Percentiles rank a stretch among this genome's conserved stretches.
phyloP scores from a whole-genome alignment of 176 grass and related monocot species.

The Leersia perrieri region DNA sequence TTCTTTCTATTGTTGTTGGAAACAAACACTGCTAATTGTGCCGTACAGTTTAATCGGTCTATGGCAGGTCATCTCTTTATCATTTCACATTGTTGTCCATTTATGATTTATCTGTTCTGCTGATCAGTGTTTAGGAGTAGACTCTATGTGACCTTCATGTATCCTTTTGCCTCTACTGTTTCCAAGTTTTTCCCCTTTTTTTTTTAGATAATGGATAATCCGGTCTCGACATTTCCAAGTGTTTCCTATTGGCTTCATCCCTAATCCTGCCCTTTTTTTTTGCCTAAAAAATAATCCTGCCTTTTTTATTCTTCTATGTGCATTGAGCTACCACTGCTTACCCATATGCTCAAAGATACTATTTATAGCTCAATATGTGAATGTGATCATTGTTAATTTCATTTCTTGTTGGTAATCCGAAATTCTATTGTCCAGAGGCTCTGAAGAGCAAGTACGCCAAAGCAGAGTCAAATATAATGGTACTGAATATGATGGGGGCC shows the following conservation, averaged over 20 bases:
- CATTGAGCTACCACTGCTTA: not conserved
- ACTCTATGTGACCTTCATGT: not conserved
- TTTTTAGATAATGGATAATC: not conserved
- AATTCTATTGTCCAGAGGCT: slow-evolving; percentile 24
- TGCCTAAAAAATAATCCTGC: too few species aligned
- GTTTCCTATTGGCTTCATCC: not conserved
- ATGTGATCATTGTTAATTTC: slow-evolving; percentile 10
- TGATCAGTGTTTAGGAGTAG: not conserved
- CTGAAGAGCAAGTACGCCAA: slow-evolving; percentile 33
- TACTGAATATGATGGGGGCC: slow-evolving; percentile 35
- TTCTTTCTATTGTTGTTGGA: not conserved
- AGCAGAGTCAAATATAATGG: slow-evolving; percentile 48
- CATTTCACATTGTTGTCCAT: not conserved
- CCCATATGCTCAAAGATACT: not conserved
- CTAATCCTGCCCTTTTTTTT: not conserved
- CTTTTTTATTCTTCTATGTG: not conserved
- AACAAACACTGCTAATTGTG: not conserved
- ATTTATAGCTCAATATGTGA: not conserved
- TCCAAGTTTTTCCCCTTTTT: not conserved
- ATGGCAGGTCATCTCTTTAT: not conserved
- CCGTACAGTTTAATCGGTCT: not conserved
- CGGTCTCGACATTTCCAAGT: not conserved
- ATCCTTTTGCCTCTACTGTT: not conserved
- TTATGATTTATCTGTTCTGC: not conserved
- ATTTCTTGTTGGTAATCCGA: not conserved